Base-by-base conservation (phyloP, 2,329 filamentous ascomycete species). In the Fonsecaea multimorphosa region DNA sequence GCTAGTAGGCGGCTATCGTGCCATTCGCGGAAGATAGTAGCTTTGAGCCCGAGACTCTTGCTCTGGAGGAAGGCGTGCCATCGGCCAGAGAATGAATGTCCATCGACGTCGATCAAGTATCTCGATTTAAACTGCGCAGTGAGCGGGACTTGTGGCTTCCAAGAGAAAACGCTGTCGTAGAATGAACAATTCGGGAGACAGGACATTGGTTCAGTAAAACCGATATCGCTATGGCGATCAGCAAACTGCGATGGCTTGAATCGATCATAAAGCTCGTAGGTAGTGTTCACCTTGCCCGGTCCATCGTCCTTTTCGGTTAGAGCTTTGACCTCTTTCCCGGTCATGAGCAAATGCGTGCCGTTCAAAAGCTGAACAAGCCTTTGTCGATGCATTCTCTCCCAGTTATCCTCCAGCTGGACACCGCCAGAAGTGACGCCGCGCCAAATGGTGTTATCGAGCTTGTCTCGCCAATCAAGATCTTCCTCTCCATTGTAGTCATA, bases 401-500 rank as follows among this genome's bases (percentile, higher is more conserved):
- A 79, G 40, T 77, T 78, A 29, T 76, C 73, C 22, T 63, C 72
- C 24, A 71, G 78, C 70, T 90, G 87, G 44, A 78, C 77, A 1
- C 87, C 88, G 2, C 87, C 88, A 7, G 87, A 88, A 2, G 85
- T 87, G 1, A 86, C 85, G 53, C 88, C 88, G 40, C 88, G 86
- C 88, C 88, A 91, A 38, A 89, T 78, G 53, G 87, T 76, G 2
- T 77, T 79, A 61, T 85, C 80, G 31, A 77, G 77, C 76, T 91
- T 91, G 36, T 82, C 74, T 3, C 80, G 76, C 88, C 89, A 90
- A 4, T 79, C 74, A 12, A 84, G 79, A 52, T 89, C 87, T 63
- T 84, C 84, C 8, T 77, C 77, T 7, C 80, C 74, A 59, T 85
- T 83, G 60, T 87, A 88, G 1, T 82, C 83, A 75, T 89, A 89